Evolutionary conservation across 2,329 filamentous ascomycete species (phyloP), one percentile per base, ranked within the genome.

Genomic region (Parafenestella ontariensis): DNA sequence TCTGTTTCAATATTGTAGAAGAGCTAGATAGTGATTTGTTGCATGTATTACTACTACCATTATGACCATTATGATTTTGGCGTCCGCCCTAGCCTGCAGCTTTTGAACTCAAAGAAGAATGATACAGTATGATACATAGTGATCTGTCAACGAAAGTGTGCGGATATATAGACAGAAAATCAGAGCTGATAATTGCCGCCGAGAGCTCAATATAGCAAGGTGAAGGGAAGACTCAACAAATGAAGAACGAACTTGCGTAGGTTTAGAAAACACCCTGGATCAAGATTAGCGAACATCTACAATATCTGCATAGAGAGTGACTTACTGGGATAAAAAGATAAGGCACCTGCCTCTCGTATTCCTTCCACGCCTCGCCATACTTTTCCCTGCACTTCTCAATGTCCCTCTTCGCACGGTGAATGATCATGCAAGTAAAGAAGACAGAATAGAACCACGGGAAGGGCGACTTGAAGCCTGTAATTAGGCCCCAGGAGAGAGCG

Each of bases 371-470:
- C 61, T 91, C 88, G 20, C 91, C 91, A 76, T 96, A 96, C 81
- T 91, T 92, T 65, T 81, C 81, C 50, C 85, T 83, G 77, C 91
- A 96, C 61, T 87, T 83, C 73, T 89, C 82, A 56, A 93, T 90
- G 71, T 96, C 91, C 56, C 91, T 83, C 61, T 80, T 80, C 4
- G 90, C 89, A 54, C 91, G 88, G 75, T 96, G 91, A 9, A 87
- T 81, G 69, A 95, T 94, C 90, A 94, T 94, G 64, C 78, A 77
- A 17, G 82, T 81, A 74, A 96, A 96, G 81, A 96, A 96, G 31
- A 90, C 76, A 0, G 90, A 89, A 73, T 96, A 94, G 77, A 96
- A 95, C 90, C 91, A 96, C 1, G 91, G 91, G 78, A 94, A 93
- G 0, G 91, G 90, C 70, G 88, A 91, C 31, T 81, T 81, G 77